These are phyloP conservation scores for Malassezia sp. DNA, from an alignment of 1,284 basidiomycete genomes.

Conservation along the genomic window DNA sequence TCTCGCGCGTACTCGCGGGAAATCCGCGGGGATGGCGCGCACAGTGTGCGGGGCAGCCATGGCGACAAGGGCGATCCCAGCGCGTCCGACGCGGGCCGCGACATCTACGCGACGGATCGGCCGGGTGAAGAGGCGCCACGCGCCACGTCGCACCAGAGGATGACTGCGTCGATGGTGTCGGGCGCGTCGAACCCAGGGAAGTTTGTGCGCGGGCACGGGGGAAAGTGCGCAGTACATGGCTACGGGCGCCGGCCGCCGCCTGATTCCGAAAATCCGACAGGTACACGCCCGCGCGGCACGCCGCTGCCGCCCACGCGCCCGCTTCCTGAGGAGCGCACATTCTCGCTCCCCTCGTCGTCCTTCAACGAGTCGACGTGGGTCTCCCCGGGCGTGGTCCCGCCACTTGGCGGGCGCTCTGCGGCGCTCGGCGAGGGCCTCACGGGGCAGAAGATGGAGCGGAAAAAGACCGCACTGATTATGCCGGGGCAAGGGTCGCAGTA, in stretches of 20 bases:
- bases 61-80: too few species aligned
- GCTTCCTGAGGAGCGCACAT: constrained; percentile 39
- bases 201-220: constrained; percentile 27
- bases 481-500: constrained; percentile 44
- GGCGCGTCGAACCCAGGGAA: constrained; percentile 5
- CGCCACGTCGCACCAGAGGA: too few species aligned
- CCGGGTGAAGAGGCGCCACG: too few species aligned
- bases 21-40: too few species aligned
- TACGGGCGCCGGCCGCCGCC: constrained; percentile 38
- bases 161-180: constrained; percentile 9
- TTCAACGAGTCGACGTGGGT: constrained; percentile 39
- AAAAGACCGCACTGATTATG: constrained; percentile 38
- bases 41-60: too few species aligned
- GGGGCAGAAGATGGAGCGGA: constrained; percentile 23
- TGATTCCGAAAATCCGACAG: too few species aligned
- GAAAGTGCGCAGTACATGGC: constrained; percentile 34
- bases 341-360: constrained; percentile 37
- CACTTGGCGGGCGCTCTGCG: constrained; percentile 19
- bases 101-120: too few species aligned
- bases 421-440: constrained; percentile 22
- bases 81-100: too few species aligned
- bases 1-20: too few species aligned
- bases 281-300: too few species aligned
- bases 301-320: constrained; percentile 17
- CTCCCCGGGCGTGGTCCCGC: constrained; percentile 25